Evolutionary conservation across 2,329 filamentous ascomycete genomes (phyloP), one percentile per base, ranked within the genome.

Genomic region (Paecilomyces fulvus): DNA sequence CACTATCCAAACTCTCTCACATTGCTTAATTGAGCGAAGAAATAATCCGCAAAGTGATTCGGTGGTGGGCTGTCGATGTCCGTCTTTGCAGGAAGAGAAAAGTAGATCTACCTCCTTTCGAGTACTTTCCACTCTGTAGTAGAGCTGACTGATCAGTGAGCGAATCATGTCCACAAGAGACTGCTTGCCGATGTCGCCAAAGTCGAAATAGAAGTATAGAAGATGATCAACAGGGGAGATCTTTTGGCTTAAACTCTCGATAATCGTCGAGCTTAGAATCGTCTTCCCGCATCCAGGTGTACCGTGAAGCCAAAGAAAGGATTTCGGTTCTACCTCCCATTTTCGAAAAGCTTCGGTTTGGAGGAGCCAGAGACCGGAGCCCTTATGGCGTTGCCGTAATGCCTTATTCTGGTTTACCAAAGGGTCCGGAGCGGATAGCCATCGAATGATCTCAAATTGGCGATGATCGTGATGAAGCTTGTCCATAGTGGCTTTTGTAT

Each of bases 211-310:
- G 51, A 63, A 63, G 49, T 61, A 58, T 43, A 55, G 54, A 14
- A 63, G 46, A 23, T 30, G 43, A n/a, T n/a, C n/a, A n/a, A n/a
- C n/a, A 56, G 20, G 17, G 2, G 14, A 28, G 21, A 49, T 56
- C 31, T 10, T 53, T 7, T 48, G 25, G 2, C 3, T 3, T 2
- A 43, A 7, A 43, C 8, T 2, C 3, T 43, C 8, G 6, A 52
- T 31, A 23, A 53, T 31, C 14, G 11, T 54, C 21, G 67, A 74
- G 53, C 67, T 71, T 11, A 76, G 58, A 0, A 77, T 68, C 0
- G 72, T 73, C 59, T 77, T 77, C 20, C 74, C 74, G 55, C 68
- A 73, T n/a, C 73, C 74, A 20, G 74, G 69, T 54, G 71, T 70
- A 10, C 74, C 73, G 53, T 66, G 65, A 3, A 77, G 60, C 74